Evolutionary conservation across 2,329 filamentous ascomycete species (phyloP).

Genomic region (Trichoderma sp.): DNA sequence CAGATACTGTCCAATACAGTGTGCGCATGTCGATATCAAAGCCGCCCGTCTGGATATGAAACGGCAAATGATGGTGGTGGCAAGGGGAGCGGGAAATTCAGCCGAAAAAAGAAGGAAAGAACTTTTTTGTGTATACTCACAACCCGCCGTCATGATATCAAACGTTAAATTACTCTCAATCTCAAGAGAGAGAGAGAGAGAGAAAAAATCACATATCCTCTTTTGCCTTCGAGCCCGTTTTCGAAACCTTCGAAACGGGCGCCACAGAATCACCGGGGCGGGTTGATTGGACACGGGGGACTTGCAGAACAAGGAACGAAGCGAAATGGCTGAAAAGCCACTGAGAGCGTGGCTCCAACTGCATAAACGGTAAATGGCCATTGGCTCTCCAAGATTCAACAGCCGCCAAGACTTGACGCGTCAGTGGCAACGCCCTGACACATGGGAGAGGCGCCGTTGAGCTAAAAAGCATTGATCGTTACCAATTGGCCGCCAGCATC

Average conservation of each 20-base stretch:
- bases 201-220: not conserved
- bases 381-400: not conserved
- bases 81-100: not conserved
- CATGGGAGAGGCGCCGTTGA: not conserved
- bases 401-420: not conserved
- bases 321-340: slow-evolving; percentile 2
- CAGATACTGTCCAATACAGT: not conserved
- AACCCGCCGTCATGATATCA: slow-evolving; percentile 4
- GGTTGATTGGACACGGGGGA: not conserved
- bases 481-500: not conserved
- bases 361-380: not conserved
- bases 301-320: not conserved
- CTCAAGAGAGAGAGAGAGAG: no score
- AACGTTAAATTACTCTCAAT: not conserved
- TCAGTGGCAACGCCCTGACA: slow-evolving; percentile 4
- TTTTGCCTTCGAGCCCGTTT: not conserved
- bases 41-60: not conserved
- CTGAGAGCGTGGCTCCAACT: not conserved
- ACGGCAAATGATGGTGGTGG: not conserved
- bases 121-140: not conserved
- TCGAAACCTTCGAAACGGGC: slow-evolving; percentile 12
- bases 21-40: not conserved
- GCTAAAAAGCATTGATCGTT: not conserved
- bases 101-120: not conserved
- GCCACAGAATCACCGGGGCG: not conserved